Percentiles rank a stretch among this genome's conserved stretches.
Evolutionary conservation across 345 rosid genomes (phyloP).

Genomic region (Reutealis trisperma): DNA sequence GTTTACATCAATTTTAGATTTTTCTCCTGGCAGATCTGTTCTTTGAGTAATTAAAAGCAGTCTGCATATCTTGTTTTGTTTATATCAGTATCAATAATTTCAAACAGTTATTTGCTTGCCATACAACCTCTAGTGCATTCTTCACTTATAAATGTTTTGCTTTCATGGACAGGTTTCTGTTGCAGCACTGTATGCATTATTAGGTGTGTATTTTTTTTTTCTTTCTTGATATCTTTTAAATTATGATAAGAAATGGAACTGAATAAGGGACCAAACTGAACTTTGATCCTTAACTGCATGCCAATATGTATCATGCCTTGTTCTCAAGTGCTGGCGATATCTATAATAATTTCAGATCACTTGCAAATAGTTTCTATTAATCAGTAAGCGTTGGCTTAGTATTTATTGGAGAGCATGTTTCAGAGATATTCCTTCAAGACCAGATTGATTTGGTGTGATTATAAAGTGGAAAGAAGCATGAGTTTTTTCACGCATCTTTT

Average conservation of each 20-base stretch:
- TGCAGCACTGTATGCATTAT: conserved; percentile 58
- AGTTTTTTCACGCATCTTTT: neutral
- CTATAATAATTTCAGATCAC: neutral
- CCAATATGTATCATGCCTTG: neutral
- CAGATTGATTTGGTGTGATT: neutral
- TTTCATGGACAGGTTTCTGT: conserved; percentile 57
- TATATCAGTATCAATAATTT: neutral
- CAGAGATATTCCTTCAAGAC: neutral
- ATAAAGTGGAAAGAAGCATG: neutral
- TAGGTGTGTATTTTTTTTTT: conserved; percentile 50
- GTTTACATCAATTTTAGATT: neutral
- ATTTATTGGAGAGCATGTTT: neutral
- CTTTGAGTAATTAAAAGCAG: neutral
- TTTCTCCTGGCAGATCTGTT: neutral
- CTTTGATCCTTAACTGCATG: conserved; percentile 5
- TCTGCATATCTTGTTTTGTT: neutral
- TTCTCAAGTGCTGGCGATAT: neutral
- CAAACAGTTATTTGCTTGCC: neutral
- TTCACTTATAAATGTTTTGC: conserved; percentile 15
- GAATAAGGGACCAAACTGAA: neutral
- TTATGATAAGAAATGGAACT: neutral
- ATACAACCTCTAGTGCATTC: conserved; percentile 4
- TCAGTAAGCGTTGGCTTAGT: neutral
- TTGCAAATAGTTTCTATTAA: neutral
- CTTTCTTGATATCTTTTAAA: neutral